These are phyloP conservation scores for Bacterosira constricta DNA, from an alignment of 108 stramenopile genomes.

Conservation along the genomic window DNA sequence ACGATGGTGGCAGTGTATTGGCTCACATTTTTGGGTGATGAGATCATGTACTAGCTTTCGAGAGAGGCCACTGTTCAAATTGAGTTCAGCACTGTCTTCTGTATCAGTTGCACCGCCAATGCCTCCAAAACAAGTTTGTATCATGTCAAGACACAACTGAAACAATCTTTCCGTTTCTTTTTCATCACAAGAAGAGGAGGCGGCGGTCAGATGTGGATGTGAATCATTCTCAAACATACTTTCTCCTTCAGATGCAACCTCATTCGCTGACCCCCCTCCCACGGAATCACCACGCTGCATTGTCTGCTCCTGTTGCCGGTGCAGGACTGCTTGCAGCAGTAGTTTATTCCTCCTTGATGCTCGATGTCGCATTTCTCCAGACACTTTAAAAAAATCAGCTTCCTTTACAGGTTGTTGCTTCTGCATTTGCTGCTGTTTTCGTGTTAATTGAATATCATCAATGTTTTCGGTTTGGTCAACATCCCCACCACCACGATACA, in stretches of 20 bases:
- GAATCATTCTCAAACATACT: background rate
- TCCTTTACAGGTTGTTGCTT: background rate
- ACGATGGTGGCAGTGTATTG: conserved; percentile 5
- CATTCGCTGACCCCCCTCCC: too few relatives aligned
- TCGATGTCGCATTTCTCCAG: conserved; percentile 8
- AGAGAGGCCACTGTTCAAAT: background rate
- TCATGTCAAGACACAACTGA: background rate
- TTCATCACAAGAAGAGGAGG: background rate
- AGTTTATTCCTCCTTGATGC: background rate
- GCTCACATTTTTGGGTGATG: conserved; percentile 1
- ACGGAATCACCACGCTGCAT: too few relatives aligned
- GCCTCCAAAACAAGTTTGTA: conserved; percentile 2
- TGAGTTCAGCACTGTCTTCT: too few relatives aligned
- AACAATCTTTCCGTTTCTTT: conserved; percentile 4
- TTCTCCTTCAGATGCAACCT: background rate
- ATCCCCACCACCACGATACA: background rate
- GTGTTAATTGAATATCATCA: background rate
- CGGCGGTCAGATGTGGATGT: background rate
- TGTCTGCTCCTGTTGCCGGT: background rate
- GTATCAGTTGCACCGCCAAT: background rate
- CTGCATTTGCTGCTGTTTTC: background rate
- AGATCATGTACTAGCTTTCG: conserved; percentile 3
- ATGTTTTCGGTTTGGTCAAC: background rate
- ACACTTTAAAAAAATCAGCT: background rate
- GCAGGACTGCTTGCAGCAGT: background rate